Base-by-base conservation (phyloP, 352 stramenopile genomes). In the Phytophthora boehmeriae region DNA sequence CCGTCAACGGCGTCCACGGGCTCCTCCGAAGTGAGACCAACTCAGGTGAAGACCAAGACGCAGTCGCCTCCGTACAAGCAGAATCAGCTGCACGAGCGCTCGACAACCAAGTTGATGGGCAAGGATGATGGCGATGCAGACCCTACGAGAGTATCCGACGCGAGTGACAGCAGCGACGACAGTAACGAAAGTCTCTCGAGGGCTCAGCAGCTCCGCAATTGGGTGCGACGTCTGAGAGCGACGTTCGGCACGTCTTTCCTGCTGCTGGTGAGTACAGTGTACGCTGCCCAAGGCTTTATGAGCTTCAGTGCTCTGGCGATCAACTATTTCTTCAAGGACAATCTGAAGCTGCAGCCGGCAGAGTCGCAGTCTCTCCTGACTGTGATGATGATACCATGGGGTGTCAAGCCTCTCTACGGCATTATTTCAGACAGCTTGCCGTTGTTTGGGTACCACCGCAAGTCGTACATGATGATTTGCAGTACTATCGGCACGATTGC, bases 301-400 rank as follows among this genome's bases (percentile, higher is more conserved):
- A 97, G 92, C 59, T 91, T 99, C 34, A 96, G 93, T 25, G 72
- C 78, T 30, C 69, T 99, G 11, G 92, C 96, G 19, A 76, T 98
- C 64, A 98, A 97, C 38, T 99, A 98, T 71, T 97, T 98, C 46
- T 90, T 99, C 34, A 99, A 99, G 65, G 96, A 99, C 75, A 90
- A 98, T 42, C 76, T 99, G 30, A 78, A 97, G 58, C 81, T 99
- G 23, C 88, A 96, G 55, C 95, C 96, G 16, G 91, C 95, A 2
- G 89, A 98, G 66, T 83, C 97, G 28, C 91, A 96, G 58, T 96
- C 93, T 39, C 80, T 98, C 17, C 88, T 96, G 56, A 98, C 96
- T 27, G 54, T 98, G 16, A 95, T 98, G 75, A 90, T 93, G 62
- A 80, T 98, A 20, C 97, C 97, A 0, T 99, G 97, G 97, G 97